These are phyloP conservation scores for Xylaria cubensis DNA, from an alignment of 495 filamentous ascomycete species.

Conservation along the genomic window DNA sequence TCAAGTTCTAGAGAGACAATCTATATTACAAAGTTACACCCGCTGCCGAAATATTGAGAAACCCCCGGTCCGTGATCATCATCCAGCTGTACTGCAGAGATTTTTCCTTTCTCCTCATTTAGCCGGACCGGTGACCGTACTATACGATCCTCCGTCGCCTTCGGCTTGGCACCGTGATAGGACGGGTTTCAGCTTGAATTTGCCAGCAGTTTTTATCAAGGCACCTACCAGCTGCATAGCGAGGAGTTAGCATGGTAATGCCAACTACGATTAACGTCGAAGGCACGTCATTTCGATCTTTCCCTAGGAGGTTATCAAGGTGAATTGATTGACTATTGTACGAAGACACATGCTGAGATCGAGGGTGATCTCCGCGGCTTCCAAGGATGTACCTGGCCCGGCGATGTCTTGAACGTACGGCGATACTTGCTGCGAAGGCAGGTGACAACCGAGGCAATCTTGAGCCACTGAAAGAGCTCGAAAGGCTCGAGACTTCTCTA, in stretches of 20 bases:
- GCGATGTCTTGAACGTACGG: neutral
- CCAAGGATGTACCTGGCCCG: neutral
- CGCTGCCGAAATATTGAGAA: neutral
- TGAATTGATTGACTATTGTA: constrained; percentile 34
- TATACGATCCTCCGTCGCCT: neutral
- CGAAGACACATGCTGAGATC: constrained; percentile 38
- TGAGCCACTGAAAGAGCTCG: neutral
- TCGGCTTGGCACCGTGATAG: neutral
- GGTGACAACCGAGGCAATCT: neutral
- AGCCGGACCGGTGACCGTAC: neutral
- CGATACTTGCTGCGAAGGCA: neutral
- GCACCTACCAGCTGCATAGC: neutral
- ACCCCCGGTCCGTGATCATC: neutral
- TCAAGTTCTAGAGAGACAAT: neutral
- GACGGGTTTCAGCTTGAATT: neutral
- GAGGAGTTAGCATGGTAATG: neutral
- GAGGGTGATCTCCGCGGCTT: constrained; percentile 4
- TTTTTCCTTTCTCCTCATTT: neutral
- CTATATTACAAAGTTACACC: neutral
- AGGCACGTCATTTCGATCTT: constrained; percentile 23
- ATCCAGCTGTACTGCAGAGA: neutral
- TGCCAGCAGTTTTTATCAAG: neutral
- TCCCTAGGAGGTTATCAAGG: constrained; percentile 25
- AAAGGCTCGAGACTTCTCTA: neutral
- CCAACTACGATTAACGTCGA: neutral